Base-by-base conservation (phyloP, 2,329 filamentous ascomycete genomes). In the Aspergillus hortae region DNA sequence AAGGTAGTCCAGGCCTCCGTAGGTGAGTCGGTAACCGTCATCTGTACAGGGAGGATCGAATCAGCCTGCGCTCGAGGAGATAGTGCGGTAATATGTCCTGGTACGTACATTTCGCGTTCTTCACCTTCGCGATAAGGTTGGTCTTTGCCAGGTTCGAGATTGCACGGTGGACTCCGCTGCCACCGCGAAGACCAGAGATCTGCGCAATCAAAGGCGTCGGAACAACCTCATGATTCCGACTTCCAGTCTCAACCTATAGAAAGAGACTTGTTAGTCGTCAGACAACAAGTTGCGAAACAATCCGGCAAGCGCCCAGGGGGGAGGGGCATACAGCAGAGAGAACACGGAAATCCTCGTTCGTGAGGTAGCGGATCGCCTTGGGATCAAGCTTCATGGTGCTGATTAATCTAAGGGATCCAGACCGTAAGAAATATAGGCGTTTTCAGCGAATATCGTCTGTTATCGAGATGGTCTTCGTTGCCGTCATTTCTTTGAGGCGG, bases 1-100 rank as follows among this genome's bases (percentile, higher is more conserved):
- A n/a, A 99, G 85, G 73, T 99, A 99, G 76, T 99, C 94, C 44
- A 97, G 85, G 2, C 94, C 94, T 63, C 94, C 94, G 69, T 99
- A 99, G 6, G 92, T 96, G 49, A 99, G 81, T 48, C 95, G 86
- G 75, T 99, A 99, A 56, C 94, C 94, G 66, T 99, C 94, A 74
- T 99, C 78, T 81, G 52, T 44, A 15, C 15, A 30, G 27, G 9
- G 19, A 47, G 30, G 17, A 25, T 32, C 33, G 52, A 45, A 49
- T 54, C 23, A 48, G 47, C 2, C 30, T 17, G 14, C 7, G 40
- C 32, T 36, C 4, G 19, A 42, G 17, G 12, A 21, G 4, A 12
- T 17, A 25, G 5, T 6, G 23, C 40, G 2, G 19, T 12, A 21
- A 6, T 17, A 21, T 10, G 27, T 17, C 40, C n/a, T 30, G 4